Evolutionary conservation across 306 rosid genomes (phyloP).

Genomic region (Acacia crassicarpa): DNA sequence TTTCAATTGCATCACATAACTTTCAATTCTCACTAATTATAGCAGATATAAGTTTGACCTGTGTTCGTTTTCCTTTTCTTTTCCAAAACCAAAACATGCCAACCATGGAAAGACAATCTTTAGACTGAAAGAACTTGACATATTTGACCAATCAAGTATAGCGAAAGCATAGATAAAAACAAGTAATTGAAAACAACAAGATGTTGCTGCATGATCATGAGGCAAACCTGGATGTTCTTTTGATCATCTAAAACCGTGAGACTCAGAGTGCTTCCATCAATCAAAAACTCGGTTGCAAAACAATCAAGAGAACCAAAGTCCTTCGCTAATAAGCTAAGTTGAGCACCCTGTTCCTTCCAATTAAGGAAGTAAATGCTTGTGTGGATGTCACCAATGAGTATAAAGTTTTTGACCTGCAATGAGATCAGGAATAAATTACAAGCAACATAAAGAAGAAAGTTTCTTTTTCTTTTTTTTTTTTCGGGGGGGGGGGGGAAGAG

Average conservation of each 20-base stretch:
- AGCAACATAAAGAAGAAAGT: background rate
- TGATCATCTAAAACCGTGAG: slow-evolving; percentile 86
- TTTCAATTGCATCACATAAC: background rate
- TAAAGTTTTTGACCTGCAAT: slow-evolving; percentile 88
- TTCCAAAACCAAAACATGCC: background rate
- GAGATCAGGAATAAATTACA: slow-evolving; percentile 21
- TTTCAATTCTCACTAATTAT: background rate
- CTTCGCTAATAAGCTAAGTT: slow-evolving; percentile 91
- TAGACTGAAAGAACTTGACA: background rate
- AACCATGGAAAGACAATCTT: background rate
- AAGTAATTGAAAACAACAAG: slow-evolving; percentile 23
- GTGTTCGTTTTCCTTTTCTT: background rate
- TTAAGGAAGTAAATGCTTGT: slow-evolving; percentile 93
- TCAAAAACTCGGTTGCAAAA: slow-evolving; percentile 89
- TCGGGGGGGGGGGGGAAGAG: background rate
- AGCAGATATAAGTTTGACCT: background rate
- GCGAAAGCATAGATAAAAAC: background rate
- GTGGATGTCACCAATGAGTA: slow-evolving; percentile 88
- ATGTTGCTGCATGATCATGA: slow-evolving; percentile 12
- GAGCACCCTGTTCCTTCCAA: slow-evolving; percentile 99
- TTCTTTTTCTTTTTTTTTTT: background rate
- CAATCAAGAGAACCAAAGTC: slow-evolving; percentile 93
- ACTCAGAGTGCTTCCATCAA: slow-evolving; percentile 95
- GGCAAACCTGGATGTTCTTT: slow-evolving; percentile 58
- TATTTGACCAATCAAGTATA: background rate